Conservation (phyloP, 2,329 filamentous ascomycete genomes). For the Trichoderma asperellum region DNA sequence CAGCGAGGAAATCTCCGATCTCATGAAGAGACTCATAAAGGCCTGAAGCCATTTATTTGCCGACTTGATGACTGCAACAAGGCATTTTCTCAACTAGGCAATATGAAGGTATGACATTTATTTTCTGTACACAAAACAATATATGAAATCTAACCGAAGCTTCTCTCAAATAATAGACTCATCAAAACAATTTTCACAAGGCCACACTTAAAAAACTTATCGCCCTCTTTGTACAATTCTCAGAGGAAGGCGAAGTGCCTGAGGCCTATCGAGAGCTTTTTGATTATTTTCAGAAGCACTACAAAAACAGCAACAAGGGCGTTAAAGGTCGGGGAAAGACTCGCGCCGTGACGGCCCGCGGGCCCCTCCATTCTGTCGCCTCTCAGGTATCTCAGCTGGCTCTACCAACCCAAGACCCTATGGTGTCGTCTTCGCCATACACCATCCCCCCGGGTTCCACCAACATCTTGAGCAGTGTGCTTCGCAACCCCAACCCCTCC, state of each 20-base stretch:
- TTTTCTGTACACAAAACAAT: constrained; percentile 46
- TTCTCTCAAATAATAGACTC: constrained; percentile 58
- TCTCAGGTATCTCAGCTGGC: constrained; percentile 37
- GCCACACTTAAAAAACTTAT: constrained; percentile 72
- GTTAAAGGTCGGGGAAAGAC: constrained; percentile 96
- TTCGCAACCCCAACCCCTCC: constrained; percentile 38
- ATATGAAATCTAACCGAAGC: background rate
- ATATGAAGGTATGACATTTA: constrained; percentile 72
- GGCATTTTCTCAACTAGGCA: constrained; percentile 86
- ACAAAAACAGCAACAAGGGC: constrained; percentile 98
- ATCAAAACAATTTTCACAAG: constrained; percentile 92
- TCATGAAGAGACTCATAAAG: constrained; percentile 79
- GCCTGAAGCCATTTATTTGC: constrained; percentile 79
- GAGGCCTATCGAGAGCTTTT: constrained; percentile 75
- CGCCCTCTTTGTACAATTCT: constrained; percentile 67
- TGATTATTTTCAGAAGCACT: constrained; percentile 83
- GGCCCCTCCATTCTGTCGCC: constrained; percentile 29
- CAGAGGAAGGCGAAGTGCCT: constrained; percentile 60
- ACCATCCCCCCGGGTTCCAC: constrained; percentile 39
- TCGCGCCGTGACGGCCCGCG: constrained; percentile 59
- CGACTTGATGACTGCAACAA: constrained; percentile 83
- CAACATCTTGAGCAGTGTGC: constrained; percentile 36
- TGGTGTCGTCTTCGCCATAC: constrained; percentile 40
- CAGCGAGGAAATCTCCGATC: constrained; percentile 84
- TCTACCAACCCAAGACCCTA: constrained; percentile 39